Percentiles rank a stretch among this genome's conserved stretches.
Conservation (phyloP, 164 flowering plant genomes). For the Kingdonia uniflora region DNA sequence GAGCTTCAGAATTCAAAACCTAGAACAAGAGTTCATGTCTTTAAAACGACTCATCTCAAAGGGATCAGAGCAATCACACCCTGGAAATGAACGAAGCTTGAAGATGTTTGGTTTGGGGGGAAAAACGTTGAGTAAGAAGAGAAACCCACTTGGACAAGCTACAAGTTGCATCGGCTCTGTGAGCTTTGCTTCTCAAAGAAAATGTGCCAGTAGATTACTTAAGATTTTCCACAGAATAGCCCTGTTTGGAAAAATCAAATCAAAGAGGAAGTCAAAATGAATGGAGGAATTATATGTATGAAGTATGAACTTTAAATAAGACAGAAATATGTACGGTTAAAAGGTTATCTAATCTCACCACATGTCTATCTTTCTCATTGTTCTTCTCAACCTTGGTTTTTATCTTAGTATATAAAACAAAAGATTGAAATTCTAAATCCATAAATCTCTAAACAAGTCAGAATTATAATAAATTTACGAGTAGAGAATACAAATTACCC, state of each 20-base stretch:
- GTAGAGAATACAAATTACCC: too few relatives aligned
- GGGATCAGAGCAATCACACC: conserved; percentile 22
- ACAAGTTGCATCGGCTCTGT: conserved; percentile 59
- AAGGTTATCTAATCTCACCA: too few relatives aligned
- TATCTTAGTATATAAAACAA: too few relatives aligned
- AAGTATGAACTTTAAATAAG: too few relatives aligned
- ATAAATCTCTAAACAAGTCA: too few relatives aligned
- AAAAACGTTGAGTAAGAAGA: conserved; percentile 38
- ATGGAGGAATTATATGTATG: too few relatives aligned
- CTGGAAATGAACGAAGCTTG: conserved; percentile 16
- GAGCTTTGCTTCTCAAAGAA: conserved; percentile 62
- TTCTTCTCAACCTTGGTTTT: too few relatives aligned
- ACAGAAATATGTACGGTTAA: too few relatives aligned
- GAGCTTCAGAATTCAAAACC: conserved; percentile 78
- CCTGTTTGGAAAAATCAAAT: conserved; percentile 47
- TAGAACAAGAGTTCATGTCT: conserved; percentile 69
- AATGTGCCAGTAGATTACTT: conserved; percentile 50
- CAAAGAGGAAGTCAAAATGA: conserved; percentile 31
- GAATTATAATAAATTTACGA: too few relatives aligned
- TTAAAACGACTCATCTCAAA: conserved; percentile 38
- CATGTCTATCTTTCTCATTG: too few relatives aligned
- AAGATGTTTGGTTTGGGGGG: conserved; percentile 26
- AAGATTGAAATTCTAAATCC: too few relatives aligned
- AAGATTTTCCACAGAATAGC: conserved; percentile 39
- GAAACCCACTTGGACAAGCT: conserved; percentile 42